phyloP scores from a whole-genome alignment of 2,329 filamentous ascomycete genomes.

The Fusarium sp. region DNA sequence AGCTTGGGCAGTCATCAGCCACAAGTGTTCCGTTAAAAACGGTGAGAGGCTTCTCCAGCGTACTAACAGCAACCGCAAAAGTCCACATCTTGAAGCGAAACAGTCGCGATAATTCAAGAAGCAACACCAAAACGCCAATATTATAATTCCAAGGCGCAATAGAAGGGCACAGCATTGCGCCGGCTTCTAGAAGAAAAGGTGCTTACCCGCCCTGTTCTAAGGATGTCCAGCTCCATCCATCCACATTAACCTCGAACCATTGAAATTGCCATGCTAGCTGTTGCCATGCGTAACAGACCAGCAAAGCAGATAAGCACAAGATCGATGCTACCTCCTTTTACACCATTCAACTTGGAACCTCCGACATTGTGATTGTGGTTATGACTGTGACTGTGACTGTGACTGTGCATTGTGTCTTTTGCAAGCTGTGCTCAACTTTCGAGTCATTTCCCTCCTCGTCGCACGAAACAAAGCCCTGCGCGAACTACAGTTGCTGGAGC shows the following conservation, averaged over 20 bases:
- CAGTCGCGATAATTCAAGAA: not conserved
- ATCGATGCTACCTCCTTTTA: slow-evolving; percentile 11
- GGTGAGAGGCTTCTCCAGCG: not conserved
- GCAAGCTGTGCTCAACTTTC: slow-evolving; percentile 2
- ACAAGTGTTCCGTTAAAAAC: slow-evolving; percentile 1
- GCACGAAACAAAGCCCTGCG: slow-evolving; percentile 10
- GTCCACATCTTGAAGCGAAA: not conserved
- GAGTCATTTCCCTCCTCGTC: slow-evolving; percentile 22
- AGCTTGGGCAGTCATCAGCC: not conserved
- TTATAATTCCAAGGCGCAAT: not conserved
- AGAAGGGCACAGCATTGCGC: not conserved
- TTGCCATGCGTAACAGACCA: slow-evolving; percentile 16
- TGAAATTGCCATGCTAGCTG: not conserved
- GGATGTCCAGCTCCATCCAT: not conserved
- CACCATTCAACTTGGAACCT: not conserved
- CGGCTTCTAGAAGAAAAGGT: not conserved
- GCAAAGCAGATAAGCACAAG: slow-evolving; percentile 21
- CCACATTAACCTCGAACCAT: not conserved
- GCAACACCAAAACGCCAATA: not conserved
- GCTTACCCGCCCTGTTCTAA: not conserved
- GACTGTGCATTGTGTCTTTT: not conserved
- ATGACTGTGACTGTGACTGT: not conserved
- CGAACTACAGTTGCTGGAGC: not conserved
- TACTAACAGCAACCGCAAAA: not conserved
- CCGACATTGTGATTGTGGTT: not conserved